Base-by-base conservation (phyloP, 2,329 filamentous ascomycete species). In the Fusarium verrucosum region DNA sequence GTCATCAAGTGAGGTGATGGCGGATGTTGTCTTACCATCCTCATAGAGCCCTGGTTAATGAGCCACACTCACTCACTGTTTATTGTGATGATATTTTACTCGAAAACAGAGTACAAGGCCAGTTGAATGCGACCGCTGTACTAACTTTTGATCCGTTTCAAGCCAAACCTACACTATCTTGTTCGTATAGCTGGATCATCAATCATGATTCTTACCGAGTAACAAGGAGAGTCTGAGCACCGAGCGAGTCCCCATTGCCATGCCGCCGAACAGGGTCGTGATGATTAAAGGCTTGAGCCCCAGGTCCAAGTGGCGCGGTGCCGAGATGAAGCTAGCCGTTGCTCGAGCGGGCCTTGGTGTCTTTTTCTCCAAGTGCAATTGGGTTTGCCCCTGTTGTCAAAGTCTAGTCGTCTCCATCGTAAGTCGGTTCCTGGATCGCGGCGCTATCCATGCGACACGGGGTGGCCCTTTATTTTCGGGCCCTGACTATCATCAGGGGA, bases 231-330 rank as follows among this genome's bases (percentile, higher is more conserved):
- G 42, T 36, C 45, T 17, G 28, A 46, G 14, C 26, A 50, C 30
- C 35, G 32, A 42, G 33, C 20, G 17, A 47, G 17, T 47, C 44
- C 41, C 23, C 36, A 43, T 47, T 62, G 33, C 43, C 47, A 66
- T 64, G 63, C 62, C 49, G 59, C 22, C 26, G 52, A 55, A 51
- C 56, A 64, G 57, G 67, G 62, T 37, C 40, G 36, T 56, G 57
- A 62, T 70, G 62, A 69, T 73, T 68, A 73, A 74, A 72, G 71
- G 72, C 62, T 46, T 65, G 58, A 67, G 62, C 65, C 61, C 50
- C 51, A 53, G 60, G 60, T 62, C 55, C 54, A 54, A 55, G 60
- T 65, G 65, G 59, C 68, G 57, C 64, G n/a, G n/a, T 49, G 36
- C 57, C 64, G 62, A 74, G 72, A 72, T 62, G 58, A 65, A 56